Evolutionary conservation across 345 rosid species (phyloP), one percentile per base, ranked within the genome.

Genomic region (Citrus glauca): DNA sequence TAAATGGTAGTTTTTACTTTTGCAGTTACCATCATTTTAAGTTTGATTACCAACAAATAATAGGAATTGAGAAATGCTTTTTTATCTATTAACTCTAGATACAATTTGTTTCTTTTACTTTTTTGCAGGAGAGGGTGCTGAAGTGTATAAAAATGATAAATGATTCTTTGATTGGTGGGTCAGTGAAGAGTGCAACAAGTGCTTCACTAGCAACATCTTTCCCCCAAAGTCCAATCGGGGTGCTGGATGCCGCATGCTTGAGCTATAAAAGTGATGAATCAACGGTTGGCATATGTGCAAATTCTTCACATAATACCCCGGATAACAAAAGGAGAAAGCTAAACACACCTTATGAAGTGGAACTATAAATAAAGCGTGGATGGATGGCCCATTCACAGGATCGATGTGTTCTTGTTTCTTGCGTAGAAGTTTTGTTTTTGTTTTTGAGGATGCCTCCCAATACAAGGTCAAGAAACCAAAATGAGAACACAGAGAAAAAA

Each of bases 201-300:
- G 74, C 45, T 40, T 77, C 87, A 33, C 77, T 59, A 73, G n/a
- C 72, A 78, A 17, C 45, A 40, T 81, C 86, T 10, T 81, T 86
- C 80, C 96, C 94, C 1, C 90, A 81, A 17, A 90, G 91, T 80
- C 97, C 97, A 53, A 87, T 82, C 27, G 94, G 94, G 75, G 94
- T 92, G 63, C 77, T 92, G 76, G 97, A 90, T 69, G 93, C 86
- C 1, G 89, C 90, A 74, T 89, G 96, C 85, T 79, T 92, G 88
- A 92, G 94, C 89, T 88, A 85, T 69, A 90, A 79, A 81, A 88
- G 87, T 72, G 86, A 89, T 71, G 89, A 86, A 67, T 76, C 85
- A 6, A 33, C 87, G 19, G 85, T 75, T 69, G 90, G 84, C 56
- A 85, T 86, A 71, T 81, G 85, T 78, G 84, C 82, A 62, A 83